These are phyloP conservation scores for Usnea hakonensis DNA, from an alignment of 495 filamentous ascomycete species.

Conservation along the genomic window DNA sequence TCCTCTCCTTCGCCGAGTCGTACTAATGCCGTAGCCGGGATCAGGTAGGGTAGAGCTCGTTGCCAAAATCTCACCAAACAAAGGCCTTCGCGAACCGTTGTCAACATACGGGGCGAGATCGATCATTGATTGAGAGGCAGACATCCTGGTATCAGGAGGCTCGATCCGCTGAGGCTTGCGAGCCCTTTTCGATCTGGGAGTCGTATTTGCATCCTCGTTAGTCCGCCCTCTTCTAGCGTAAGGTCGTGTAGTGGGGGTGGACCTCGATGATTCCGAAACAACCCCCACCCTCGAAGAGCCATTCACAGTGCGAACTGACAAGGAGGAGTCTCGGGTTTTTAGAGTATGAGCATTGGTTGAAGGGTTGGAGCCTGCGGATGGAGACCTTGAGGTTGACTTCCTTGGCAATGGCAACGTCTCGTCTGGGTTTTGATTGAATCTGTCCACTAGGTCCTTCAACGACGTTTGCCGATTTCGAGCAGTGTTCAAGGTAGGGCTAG, in stretches of 20 bases:
- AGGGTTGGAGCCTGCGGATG: constrained; percentile 21
- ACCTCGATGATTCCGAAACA: neutral
- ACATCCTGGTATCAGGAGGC: constrained; percentile 4
- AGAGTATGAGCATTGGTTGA: neutral
- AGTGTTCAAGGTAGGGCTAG: constrained; percentile 23
- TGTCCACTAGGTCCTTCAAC: constrained; percentile 55
- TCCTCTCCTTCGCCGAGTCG: constrained; percentile 40
- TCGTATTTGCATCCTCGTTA: constrained; percentile 12
- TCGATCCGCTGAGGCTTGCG: constrained; percentile 12
- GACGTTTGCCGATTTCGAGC: constrained; percentile 40
- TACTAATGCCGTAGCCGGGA: constrained; percentile 36
- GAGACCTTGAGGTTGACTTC: constrained; percentile 28
- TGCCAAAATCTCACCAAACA: constrained; percentile 46
- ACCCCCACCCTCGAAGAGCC: neutral
- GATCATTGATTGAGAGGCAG: constrained; percentile 28
- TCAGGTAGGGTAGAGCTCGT: constrained; percentile 33
- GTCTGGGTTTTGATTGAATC: constrained; percentile 51
- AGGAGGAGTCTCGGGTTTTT: constrained; percentile 29
- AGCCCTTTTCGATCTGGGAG: constrained; percentile 14
- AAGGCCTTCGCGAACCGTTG: constrained; percentile 30
- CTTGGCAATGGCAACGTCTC: constrained; percentile 44
- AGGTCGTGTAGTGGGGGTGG: constrained; percentile 5
- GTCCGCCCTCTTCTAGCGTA: constrained; percentile 18
- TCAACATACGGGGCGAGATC: constrained; percentile 19
- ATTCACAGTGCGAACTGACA: constrained; percentile 9